phyloP scores from a whole-genome alignment of 2,329 filamentous ascomycete genomes.

The Apiospora pterosperma region DNA sequence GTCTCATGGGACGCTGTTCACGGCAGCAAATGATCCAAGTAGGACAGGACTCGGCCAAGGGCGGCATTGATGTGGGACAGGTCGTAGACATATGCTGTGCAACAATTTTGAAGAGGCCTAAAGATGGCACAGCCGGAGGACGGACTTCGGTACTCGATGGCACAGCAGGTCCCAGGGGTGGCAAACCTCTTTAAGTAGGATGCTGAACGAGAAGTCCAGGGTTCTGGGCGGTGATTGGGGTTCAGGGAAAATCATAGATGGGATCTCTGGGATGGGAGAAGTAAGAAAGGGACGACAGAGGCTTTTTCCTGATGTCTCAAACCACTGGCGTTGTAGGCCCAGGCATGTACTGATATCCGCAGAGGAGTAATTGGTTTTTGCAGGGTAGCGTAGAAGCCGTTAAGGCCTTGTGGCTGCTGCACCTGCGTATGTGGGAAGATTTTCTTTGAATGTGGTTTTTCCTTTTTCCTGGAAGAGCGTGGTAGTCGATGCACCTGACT shows the following conservation, averaged over 20 bases:
- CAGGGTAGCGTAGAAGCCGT: not conserved
- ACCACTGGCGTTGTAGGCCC: not conserved
- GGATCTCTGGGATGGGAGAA: not conserved
- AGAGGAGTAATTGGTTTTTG: not conserved
- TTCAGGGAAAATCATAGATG: slow-evolving; percentile 2
- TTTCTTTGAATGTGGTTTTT: slow-evolving; percentile 1
- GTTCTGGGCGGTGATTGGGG: not conserved
- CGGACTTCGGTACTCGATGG: slow-evolving; percentile 7
- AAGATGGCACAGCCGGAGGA: slow-evolving; percentile 1
- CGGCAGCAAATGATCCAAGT: slow-evolving; percentile 1
- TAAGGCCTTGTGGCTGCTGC: not conserved
- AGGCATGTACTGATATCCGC: not conserved
- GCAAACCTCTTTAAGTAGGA: not conserved
- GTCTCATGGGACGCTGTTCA: not conserved
- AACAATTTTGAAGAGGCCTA: slow-evolving; percentile 16
- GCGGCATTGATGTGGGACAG: slow-evolving; percentile 15
- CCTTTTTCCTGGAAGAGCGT: not conserved
- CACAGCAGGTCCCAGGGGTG: slow-evolving; percentile 5
- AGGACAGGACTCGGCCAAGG: slow-evolving; percentile 9
- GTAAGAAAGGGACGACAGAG: not conserved
- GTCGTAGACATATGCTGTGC: slow-evolving; percentile 14
- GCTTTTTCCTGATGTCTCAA: not conserved
- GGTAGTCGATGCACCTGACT: not conserved
- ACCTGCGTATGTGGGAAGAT: not conserved
- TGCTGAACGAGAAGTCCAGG: not conserved